phyloP scores from a whole-genome alignment of 139 green algal species.

The Mesotaenium endlicherianum region DNA sequence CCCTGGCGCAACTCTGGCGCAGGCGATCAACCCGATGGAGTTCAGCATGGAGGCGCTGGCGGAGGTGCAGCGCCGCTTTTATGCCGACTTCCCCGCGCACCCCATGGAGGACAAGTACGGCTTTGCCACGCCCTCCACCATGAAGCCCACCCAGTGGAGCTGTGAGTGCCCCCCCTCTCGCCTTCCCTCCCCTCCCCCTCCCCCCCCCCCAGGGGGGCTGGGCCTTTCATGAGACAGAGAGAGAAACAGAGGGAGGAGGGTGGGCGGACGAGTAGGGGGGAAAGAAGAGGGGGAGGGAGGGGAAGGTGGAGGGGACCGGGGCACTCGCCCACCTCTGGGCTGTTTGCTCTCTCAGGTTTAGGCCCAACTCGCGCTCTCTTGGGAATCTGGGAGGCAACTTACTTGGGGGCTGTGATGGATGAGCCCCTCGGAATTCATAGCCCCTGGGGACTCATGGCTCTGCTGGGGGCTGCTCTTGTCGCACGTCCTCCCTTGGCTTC shows the following conservation, averaged over 20 bases:
- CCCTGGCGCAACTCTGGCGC: background rate
- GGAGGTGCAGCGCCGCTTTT: constrained; percentile 63
- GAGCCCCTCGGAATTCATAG: no score
- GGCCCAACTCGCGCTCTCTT: no score
- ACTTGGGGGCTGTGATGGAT: no score
- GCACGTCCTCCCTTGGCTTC: no score
- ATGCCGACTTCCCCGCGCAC: constrained; percentile 59
- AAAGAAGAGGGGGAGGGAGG: background rate
- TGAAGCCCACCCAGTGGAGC: constrained; percentile 73
- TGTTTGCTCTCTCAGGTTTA: no score
- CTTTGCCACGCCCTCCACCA: constrained; percentile 61
- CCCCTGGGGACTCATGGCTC: no score
- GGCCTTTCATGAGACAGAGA: no score
- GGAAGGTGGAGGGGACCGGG: no score
- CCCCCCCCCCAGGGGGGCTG: background rate
- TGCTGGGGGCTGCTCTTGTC: no score
- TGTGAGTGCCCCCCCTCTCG: constrained; percentile 41
- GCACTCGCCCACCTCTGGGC: no score
- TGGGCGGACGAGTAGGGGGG: background rate
- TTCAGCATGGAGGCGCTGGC: constrained; percentile 64
- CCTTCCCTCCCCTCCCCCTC: background rate
- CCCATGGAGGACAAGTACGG: constrained; percentile 54
- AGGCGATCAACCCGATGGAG: constrained; percentile 72
- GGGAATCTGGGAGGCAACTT: no score
- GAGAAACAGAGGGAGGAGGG: background rate